Evolutionary conservation across 352 stramenopile genomes (phyloP), one percentile per base, ranked within the genome.

Genomic region (Globisporangium spiculum): DNA sequence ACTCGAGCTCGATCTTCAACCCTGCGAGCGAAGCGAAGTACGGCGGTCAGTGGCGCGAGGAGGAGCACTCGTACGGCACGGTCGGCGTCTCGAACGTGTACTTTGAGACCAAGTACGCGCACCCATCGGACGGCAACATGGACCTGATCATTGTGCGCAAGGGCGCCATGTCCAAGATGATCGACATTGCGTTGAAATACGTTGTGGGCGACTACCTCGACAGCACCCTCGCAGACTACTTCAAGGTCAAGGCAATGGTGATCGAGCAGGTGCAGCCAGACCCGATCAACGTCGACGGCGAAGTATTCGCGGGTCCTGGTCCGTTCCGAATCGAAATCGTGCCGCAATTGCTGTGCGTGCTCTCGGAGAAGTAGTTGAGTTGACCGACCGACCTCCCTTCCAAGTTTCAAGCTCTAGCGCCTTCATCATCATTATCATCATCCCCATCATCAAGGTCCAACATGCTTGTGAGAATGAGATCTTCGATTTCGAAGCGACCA

Each of bases 101-200:
- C 74, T 91, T 91, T 63, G 86, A 94, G 74, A 86, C 83, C 27
- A 84, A 90, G 74, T 94, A 88, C 57, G 80, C 83, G 32, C 86
- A 94, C 66, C 84, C 84, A 38, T 92, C 83, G 26, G 86, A 92
- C 68, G 86, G 84, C n/a, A 90, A 87, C 68, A 75, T 94, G 73
- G 86, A 94, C 60, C 24, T 94, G 27, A 89, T 93, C 71, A 86
- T 89, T 54, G 83, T 80, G 3, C 83, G 81, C 46, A 84, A 84
- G 61, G 85, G 85, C n/a, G 72, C 70, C 2, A 2, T 84, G 14
- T 44, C 27, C 60, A 69, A 89, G 72, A 81, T 73, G n/a, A 44
- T 80, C 0, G 77, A 90, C 55, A 75, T 94, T 18, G 74, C 55
- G 9, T 55, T 84, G 57, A 81, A 80, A 30, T 92, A 92, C 73